Base-by-base conservation (phyloP, 176 grass and related monocot species). In the Avena insularis region DNA sequence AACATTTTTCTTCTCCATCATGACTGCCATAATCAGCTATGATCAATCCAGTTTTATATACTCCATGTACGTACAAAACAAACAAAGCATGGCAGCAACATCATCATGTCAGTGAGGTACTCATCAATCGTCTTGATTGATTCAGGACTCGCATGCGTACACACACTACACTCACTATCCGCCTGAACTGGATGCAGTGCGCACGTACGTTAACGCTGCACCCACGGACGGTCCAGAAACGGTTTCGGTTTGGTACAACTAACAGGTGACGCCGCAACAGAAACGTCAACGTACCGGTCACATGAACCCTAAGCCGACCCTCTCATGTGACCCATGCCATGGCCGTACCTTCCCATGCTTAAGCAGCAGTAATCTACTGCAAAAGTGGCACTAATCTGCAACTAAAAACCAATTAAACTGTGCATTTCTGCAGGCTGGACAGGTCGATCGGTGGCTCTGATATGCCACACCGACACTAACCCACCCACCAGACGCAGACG, bases 401-500 rank as follows among this genome's bases (percentile, higher is more conserved):
- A 1, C 73, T 27, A 1, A 14, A 16, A 16, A 54, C 31, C 17
- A 33, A 31, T 4, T 0, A 33, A 49, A 14, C 0, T 51, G 3
- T 29, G 6, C 21, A 76, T 54, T 54, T 76, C 9, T 54, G 25
- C 14, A 4, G 50, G 7, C 8, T 6, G 8, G 3, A 16, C 23
- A 31, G 23, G 72, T 76, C 13, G 13, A 27, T 75, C 63, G 40
- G 40, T 16, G 7, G 13, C 17, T 16, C 67, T 43, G 43, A 76
- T 54, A 48, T 7, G 16, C 49, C 48, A 29, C 73, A 77, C 73
- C 73, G 48, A 77, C 73, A 11, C 25, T 51, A 51, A 50, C 49
- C 73, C 73, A 31, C 48, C 73, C 48, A 16, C 73, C 48, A 53
- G 73, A 76, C 1, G 73, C 48, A 31, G 73, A 76, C 73, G 12